Evolutionary conservation across 208 protist species (phyloP).

Genomic region (Angomonas deanei): DNA sequence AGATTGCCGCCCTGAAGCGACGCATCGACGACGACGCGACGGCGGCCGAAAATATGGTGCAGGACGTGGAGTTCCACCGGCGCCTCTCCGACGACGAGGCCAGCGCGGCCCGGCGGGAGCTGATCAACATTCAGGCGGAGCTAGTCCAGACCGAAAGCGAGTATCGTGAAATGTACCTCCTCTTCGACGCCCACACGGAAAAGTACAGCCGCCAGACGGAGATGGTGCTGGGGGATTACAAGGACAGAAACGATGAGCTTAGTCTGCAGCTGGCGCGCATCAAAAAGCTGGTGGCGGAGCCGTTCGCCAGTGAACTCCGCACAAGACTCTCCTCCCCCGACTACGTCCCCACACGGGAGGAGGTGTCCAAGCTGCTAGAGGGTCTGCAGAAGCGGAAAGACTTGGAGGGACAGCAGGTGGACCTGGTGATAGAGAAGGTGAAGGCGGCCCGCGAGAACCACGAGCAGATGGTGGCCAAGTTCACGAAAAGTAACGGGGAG

Average conservation of each 20-base stretch:
- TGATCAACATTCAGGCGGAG: constrained; percentile 23
- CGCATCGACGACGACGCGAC: constrained; percentile 19
- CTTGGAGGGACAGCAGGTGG: constrained; percentile 13
- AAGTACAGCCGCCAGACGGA: constrained; percentile 11
- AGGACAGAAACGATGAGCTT: constrained; percentile 31
- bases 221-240: constrained; percentile 20
- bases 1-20: constrained; percentile 38
- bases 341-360: not conserved
- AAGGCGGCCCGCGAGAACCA: constrained; percentile 8
- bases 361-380: constrained; percentile 9
- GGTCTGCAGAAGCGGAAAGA: constrained; percentile 14
- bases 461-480: constrained; percentile 10
- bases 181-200: constrained; percentile 24
- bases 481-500: constrained; percentile 4
- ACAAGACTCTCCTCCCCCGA: not conserved
- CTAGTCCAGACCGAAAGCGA: constrained; percentile 19
- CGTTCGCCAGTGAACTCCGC: not conserved
- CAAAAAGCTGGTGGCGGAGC: constrained; percentile 3
- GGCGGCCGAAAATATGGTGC: constrained; percentile 13
- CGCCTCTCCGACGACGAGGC: constrained; percentile 31
- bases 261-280: constrained; percentile 5
- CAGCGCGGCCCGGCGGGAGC: constrained; percentile 18
- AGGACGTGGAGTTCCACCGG: constrained; percentile 23
- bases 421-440: not conserved
- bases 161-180: constrained; percentile 20